These are phyloP conservation scores for Eimeria tenella DNA, from an alignment of 169 alveolate species.

Conservation along the genomic window DNA sequence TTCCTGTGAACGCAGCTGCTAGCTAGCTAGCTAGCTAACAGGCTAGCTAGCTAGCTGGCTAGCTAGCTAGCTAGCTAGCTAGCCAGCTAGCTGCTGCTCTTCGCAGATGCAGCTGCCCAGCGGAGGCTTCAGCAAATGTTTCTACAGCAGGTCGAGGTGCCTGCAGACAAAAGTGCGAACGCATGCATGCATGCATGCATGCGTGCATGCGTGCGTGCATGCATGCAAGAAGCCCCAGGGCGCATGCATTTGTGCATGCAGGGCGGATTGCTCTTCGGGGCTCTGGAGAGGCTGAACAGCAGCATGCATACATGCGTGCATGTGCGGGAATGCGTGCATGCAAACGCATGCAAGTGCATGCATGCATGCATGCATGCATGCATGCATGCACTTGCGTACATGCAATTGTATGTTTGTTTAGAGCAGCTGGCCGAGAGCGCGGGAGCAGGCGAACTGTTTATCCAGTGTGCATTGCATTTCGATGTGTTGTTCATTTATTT, in stretches of 20 bases:
- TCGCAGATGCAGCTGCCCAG: too few relatives aligned
- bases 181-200: neutral
- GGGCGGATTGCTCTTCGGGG: too few relatives aligned
- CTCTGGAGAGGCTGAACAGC: too few relatives aligned
- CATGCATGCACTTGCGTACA: neutral
- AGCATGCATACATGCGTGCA: too few relatives aligned
- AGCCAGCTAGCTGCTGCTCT: too few relatives aligned
- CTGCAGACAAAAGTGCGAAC: neutral
- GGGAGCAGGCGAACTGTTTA: neutral
- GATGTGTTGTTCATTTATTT: neutral
- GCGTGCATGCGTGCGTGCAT: conserved; percentile 13
- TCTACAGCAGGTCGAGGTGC: neutral
- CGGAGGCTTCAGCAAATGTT: neutral
- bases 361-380: conserved; percentile 31
- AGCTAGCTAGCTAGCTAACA: too few relatives aligned
- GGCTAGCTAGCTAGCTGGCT: too few relatives aligned
- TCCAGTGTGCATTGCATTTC: neutral
- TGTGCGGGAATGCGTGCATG: neutral
- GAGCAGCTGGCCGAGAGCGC: too few relatives aligned
- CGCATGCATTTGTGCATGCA: too few relatives aligned
- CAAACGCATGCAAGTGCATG: neutral
- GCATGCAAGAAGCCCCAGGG: too few relatives aligned
- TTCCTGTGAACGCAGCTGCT: too few relatives aligned
- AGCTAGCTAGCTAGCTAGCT: too few relatives aligned
- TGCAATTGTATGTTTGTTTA: neutral